These are phyloP conservation scores for Paraphaeosphaeria minitans DNA, from an alignment of 2,329 filamentous ascomycete genomes.

Conservation along the genomic window DNA sequence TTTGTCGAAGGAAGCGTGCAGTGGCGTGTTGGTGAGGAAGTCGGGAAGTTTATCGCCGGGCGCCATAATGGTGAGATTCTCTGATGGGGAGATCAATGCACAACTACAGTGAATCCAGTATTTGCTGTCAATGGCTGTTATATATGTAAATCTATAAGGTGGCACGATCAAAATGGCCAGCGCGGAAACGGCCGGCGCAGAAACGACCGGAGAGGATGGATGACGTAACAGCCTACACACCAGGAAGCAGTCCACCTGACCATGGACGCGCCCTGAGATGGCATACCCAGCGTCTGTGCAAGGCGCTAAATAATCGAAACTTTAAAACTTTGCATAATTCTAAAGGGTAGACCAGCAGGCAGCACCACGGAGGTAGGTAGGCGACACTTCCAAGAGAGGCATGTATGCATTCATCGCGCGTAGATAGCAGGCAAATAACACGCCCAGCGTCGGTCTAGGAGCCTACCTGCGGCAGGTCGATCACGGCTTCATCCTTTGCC, in stretches of 20 bases:
- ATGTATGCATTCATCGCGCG: too few species aligned
- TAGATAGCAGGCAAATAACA: background rate
- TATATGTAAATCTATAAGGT: too few species aligned
- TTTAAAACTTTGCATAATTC: too few species aligned
- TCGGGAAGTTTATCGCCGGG: slow-evolving; percentile 17
- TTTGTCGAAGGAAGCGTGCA: slow-evolving; percentile 50
- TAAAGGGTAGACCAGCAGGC: too few species aligned
- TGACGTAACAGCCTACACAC: background rate
- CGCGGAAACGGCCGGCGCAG: background rate
- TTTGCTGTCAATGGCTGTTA: too few species aligned
- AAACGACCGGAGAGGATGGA: background rate
- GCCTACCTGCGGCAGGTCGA: background rate
- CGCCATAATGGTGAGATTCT: background rate
- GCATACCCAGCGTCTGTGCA: too few species aligned
- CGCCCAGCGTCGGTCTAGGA: background rate
- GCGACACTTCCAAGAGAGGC: too few species aligned
- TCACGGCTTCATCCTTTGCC: background rate
- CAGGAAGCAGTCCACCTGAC: too few species aligned
- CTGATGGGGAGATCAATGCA: background rate
- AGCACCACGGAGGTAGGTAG: too few species aligned
- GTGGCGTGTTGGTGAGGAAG: slow-evolving; percentile 36
- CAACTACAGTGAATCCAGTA: background rate
- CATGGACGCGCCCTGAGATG: too few species aligned
- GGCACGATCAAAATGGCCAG: too few species aligned
- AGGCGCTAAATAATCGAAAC: too few species aligned